Base-by-base conservation (phyloP, 2,329 filamentous ascomycete species). In the Alternaria triticina region DNA sequence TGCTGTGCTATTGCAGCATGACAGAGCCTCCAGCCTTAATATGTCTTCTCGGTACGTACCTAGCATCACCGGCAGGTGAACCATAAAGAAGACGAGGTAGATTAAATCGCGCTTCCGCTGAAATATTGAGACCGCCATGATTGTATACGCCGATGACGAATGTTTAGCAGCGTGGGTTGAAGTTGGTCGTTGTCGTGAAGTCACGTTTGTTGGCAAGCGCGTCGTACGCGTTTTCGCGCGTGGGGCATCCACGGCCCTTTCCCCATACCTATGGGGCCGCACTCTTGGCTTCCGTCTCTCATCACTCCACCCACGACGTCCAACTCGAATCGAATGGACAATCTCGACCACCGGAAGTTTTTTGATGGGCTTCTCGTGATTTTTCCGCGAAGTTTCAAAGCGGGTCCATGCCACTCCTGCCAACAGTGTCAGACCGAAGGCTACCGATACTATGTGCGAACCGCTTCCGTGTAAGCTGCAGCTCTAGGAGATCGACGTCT, bases 61-160 rank as follows among this genome's bases (percentile, higher is more conserved):
- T 66, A 90, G 84, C 79, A 90, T 86, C 43, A 90, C 82, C 1
- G 88, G 87, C 33, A 90, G 75, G 71, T 90, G 88, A 22, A 87
- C 84, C 55, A 83, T 59, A 78, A 91, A 91, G 81, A 90, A 90
- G 43, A 84, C 68, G 6, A 90, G 81, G 69, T 88, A 87, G 28
- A 82, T 62, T 5, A 84, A 64, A 60, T 86, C 84, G 20, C 75
- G 76, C 72, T 83, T 84, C 50, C 83, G 77, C 22, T 69, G 64
- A 28, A 78, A 71, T 15, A 81, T 77, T 2, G 72, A 69, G 4
- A 59, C 57, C 15, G 73, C 72, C 77, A 80, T 62, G 12, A 12
- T 56, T 60, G 28, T 33, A 6, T n/a, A 22, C 17, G 20, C 25
- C 15, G 30, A 12, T 15, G 33, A 4, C 15, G 7, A 11, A 36